A percentile compares a stretch with the other conserved stretches of the same genome.
Conservation (phyloP, 2,329 filamentous ascomycete species). For the Aspergillus candidus region DNA sequence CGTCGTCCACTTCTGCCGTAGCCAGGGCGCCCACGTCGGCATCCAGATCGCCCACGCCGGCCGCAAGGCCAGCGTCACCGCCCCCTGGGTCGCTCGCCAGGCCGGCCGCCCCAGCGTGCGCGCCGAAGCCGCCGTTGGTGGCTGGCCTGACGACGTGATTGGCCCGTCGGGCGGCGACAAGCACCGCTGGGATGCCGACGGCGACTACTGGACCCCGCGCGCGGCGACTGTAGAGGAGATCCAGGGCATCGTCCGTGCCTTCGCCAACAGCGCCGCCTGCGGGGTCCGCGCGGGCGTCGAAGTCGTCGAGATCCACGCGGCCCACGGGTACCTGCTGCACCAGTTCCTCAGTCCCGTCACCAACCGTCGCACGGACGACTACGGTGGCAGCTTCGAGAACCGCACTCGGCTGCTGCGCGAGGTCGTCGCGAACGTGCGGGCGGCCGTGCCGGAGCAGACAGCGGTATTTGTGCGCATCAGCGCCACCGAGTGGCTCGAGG, state of each 20-base stretch:
- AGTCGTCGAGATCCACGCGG: conserved; percentile 70
- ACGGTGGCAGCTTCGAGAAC: conserved; percentile 52
- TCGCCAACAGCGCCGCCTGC: conserved; percentile 51
- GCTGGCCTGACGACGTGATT: conserved; percentile 48
- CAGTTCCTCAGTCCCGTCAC: conserved; percentile 62
- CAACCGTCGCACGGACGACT: conserved; percentile 59
- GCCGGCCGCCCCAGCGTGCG: conserved; percentile 15
- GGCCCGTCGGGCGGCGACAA: conserved; percentile 37
- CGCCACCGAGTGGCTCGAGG: conserved; percentile 67
- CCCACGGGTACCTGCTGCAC: conserved; percentile 70
- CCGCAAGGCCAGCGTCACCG: conserved; percentile 51
- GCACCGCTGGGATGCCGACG: conserved; percentile 55
- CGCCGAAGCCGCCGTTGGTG: conserved; percentile 47
- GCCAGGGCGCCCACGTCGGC: conserved; percentile 66
- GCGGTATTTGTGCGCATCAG: conserved; percentile 67
- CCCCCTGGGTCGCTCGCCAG: conserved; percentile 39
- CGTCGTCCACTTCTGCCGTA: conserved; percentile 70
- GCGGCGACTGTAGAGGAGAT: conserved; percentile 65
- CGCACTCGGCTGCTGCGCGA: conserved; percentile 62
- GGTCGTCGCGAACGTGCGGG: conserved; percentile 54
- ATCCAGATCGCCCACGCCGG: conserved; percentile 81
- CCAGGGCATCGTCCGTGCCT: conserved; percentile 55
- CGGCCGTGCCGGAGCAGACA: conserved; percentile 58
- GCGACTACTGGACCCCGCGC: conserved; percentile 56
- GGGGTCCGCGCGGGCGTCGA: conserved; percentile 67